phyloP scores from a whole-genome alignment of 768 basidiomycete species.

The Kondoa subrosea region DNA sequence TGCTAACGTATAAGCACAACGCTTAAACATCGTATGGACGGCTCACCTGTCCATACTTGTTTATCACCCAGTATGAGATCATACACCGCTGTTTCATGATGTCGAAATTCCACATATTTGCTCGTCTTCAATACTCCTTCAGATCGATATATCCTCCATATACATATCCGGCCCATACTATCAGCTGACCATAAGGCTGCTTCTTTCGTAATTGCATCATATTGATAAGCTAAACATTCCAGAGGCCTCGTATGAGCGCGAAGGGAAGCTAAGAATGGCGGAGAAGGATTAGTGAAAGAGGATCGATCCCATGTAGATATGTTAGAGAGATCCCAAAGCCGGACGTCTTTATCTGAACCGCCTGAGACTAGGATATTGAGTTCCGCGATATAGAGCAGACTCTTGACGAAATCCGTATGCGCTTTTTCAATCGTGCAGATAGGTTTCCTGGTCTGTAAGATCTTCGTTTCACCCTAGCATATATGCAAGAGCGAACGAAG shows the following conservation, averaged over 20 bases:
- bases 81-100: conserved; percentile 71
- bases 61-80: conserved; percentile 38
- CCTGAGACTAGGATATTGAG: conserved; percentile 59
- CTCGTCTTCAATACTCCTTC: conserved; percentile 41
- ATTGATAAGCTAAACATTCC: conserved; percentile 51
- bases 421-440: conserved; percentile 51
- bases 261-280: conserved; percentile 42
- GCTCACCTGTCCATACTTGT: conserved; percentile 65
- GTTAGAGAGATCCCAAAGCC: conserved; percentile 54
- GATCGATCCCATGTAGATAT: conserved; percentile 26
- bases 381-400: conserved; percentile 52
- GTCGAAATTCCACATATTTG: conserved; percentile 40
- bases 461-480: background rate
- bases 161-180: conserved; percentile 74
- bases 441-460: conserved; percentile 47
- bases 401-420: conserved; percentile 83
- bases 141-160: conserved; percentile 50
- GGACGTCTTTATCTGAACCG: conserved; percentile 72
- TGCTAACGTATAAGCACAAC: background rate
- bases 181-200: conserved; percentile 57
- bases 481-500: background rate
- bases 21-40: background rate
- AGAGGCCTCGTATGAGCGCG: conserved; percentile 78
- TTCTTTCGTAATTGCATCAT: conserved; percentile 31
- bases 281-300: background rate